Evolutionary conservation across 345 rosid species (phyloP).

Genomic region (Boechera divaricarpa): DNA sequence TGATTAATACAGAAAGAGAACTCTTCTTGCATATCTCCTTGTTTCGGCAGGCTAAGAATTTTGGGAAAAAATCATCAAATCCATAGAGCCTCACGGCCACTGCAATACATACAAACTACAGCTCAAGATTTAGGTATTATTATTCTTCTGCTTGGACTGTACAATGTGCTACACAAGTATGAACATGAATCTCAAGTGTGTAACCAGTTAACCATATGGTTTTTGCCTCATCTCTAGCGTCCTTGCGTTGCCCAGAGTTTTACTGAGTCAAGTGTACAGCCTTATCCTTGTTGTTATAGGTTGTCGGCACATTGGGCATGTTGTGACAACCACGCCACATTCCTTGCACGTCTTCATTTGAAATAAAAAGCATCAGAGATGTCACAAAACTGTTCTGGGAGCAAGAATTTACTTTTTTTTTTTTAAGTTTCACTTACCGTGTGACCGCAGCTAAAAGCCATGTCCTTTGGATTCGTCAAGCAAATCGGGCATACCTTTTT

Average conservation of each 20-base stretch:
- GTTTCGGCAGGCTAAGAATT: conserved; percentile 11
- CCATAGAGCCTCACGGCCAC: conserved; percentile 1
- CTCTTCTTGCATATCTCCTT: conserved; percentile 4
- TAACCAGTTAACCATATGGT: conserved; percentile 7
- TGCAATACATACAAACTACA: conserved; percentile 10
- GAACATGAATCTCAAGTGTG: conserved; percentile 28
- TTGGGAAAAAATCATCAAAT: background rate
- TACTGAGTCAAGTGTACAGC: conserved; percentile 55
- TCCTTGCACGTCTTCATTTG: conserved; percentile 83
- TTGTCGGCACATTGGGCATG: conserved; percentile 80
- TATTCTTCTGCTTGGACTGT: conserved; percentile 26
- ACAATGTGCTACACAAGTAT: conserved; percentile 30
- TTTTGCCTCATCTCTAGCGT: conserved; percentile 9
- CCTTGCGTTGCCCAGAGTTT: background rate
- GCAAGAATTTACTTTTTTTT: background rate
- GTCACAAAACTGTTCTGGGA: conserved; percentile 13
- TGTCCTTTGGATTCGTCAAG: conserved; percentile 83
- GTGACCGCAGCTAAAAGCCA: conserved; percentile 99
- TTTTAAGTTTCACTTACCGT: conserved; percentile 53
- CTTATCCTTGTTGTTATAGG: conserved; percentile 75
- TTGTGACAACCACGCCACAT: conserved; percentile 59
- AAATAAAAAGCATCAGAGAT: background rate
- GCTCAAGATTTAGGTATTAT: background rate
- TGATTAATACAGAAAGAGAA: conserved; percentile 13
- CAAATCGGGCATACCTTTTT: conserved; percentile 93